Evolutionary conservation across 148 eudicot genomes (phyloP).

Genomic region (Simmondsia chinensis): DNA sequence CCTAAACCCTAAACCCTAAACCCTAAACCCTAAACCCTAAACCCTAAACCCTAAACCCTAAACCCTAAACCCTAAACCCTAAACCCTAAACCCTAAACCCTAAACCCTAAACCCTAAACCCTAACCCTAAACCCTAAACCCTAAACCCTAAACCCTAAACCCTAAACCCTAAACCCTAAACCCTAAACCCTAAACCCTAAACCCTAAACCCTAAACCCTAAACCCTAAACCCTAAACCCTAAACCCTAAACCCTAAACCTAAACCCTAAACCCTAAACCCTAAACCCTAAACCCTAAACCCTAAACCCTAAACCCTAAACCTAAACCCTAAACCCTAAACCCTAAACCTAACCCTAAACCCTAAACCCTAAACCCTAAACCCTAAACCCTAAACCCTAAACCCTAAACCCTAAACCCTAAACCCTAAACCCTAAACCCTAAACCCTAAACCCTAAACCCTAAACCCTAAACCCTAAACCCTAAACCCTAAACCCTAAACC

Average conservation of each 20-base stretch:
- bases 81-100: slow-evolving; percentile 11
- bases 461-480: slow-evolving; percentile 17
- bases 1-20: slow-evolving; percentile 18
- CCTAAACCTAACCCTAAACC: slow-evolving; percentile 11
- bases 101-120: slow-evolving; percentile 11
- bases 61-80: slow-evolving; percentile 10
- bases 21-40: slow-evolving; percentile 20
- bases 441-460: slow-evolving; percentile 11
- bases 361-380: slow-evolving; percentile 18
- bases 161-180: slow-evolving; percentile 19
- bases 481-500: slow-evolving; percentile 15
- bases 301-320: slow-evolving; percentile 15
- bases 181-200: slow-evolving; percentile 18
- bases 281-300: slow-evolving; percentile 17
- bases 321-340: slow-evolving; percentile 4
- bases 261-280: slow-evolving; percentile 17
- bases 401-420: slow-evolving; percentile 25
- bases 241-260: slow-evolving; percentile 17
- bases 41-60: slow-evolving; percentile 18
- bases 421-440: slow-evolving; percentile 15
- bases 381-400: slow-evolving; percentile 26
- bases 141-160: slow-evolving; percentile 17
- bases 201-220: slow-evolving; percentile 17
- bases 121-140: slow-evolving; percentile 15
- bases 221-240: slow-evolving; percentile 17